Evolutionary conservation across 179 eudicot genomes (phyloP).

Genomic region (Vitellaria paradoxa): DNA sequence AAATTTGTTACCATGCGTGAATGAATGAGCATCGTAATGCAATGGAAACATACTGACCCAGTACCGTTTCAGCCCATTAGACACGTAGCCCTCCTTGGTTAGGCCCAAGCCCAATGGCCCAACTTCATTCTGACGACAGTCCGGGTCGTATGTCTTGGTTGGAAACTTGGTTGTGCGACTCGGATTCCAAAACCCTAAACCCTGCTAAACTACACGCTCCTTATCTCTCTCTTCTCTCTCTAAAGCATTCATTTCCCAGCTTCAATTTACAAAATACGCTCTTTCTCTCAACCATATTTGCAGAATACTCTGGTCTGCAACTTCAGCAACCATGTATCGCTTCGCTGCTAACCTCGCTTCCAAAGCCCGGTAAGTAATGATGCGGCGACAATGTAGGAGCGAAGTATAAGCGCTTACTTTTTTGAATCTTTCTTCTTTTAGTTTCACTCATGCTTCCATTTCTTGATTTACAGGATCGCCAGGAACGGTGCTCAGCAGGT

Average conservation of each 20-base stretch:
- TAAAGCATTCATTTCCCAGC: background rate
- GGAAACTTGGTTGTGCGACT: background rate
- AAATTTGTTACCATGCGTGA: too few species aligned
- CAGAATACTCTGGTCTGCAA: background rate
- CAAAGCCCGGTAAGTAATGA: slow-evolving; percentile 24
- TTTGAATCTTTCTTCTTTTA: background rate
- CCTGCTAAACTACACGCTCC: slow-evolving; percentile 19
- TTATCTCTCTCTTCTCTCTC: background rate
- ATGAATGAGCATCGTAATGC: too few species aligned
- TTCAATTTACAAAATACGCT: background rate
- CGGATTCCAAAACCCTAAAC: slow-evolving; percentile 31
- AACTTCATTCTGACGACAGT: background rate
- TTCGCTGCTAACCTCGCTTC: slow-evolving; percentile 32
- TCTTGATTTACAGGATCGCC: slow-evolving; percentile 25
- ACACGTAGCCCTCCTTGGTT: too few species aligned
- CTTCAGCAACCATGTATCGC: slow-evolving; percentile 23
- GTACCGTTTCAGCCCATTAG: too few species aligned
- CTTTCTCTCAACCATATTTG: background rate
- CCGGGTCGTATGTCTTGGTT: background rate
- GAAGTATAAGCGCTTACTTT: background rate
- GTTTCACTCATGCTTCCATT: background rate
- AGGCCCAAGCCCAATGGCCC: background rate
- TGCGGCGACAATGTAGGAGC: background rate
- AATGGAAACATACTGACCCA: too few species aligned
- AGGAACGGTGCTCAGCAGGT: slow-evolving; percentile 31